These are phyloP conservation scores for Kazachstania martiniae DNA, from an alignment of 805 yeast genomes.

Conservation along the genomic window DNA sequence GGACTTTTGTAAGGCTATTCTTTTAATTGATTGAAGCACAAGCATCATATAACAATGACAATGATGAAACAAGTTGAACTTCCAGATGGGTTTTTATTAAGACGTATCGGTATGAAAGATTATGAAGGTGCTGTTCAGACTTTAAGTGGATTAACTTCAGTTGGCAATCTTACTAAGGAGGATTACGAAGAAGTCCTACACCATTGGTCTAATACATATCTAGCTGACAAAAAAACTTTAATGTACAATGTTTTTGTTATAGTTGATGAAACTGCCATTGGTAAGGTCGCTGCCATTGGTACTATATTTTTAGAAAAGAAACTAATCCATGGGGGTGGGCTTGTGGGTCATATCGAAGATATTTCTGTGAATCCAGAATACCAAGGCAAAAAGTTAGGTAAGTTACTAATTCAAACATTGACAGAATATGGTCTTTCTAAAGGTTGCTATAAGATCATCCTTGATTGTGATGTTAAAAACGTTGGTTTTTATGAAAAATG, in stretches of 20 bases:
- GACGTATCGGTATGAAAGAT: slow-evolving; percentile 48
- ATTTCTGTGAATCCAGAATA: slow-evolving; percentile 65
- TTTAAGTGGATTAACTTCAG: slow-evolving; percentile 63
- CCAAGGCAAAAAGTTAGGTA: slow-evolving; percentile 81
- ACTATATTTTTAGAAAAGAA: slow-evolving; percentile 71
- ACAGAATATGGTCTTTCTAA: slow-evolving; percentile 43
- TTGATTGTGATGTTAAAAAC: slow-evolving; percentile 81
- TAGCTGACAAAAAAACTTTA: slow-evolving; percentile 21
- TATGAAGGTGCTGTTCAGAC: slow-evolving; percentile 51
- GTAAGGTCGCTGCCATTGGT: slow-evolving; percentile 71
- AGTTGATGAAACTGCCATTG: slow-evolving; percentile 31
- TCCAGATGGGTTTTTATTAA: slow-evolving; percentile 47
- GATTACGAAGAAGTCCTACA: slow-evolving; percentile 42
- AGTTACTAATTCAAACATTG: slow-evolving; percentile 49
- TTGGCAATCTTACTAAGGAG: slow-evolving; percentile 53
- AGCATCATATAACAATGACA: too few relatives aligned
- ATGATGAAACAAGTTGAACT: background rate
- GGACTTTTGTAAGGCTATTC: background rate
- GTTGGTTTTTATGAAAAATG: slow-evolving; percentile 84
- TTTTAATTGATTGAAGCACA: background rate
- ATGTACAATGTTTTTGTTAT: slow-evolving; percentile 67
- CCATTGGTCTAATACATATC: slow-evolving; percentile 42
- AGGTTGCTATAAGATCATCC: slow-evolving; percentile 80
- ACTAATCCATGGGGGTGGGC: slow-evolving; percentile 72
- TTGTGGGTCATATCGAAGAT: slow-evolving; percentile 91